These are phyloP conservation scores for Iodosphaeria phyllophila DNA, from an alignment of 2,329 filamentous ascomycete species.

Conservation along the genomic window DNA sequence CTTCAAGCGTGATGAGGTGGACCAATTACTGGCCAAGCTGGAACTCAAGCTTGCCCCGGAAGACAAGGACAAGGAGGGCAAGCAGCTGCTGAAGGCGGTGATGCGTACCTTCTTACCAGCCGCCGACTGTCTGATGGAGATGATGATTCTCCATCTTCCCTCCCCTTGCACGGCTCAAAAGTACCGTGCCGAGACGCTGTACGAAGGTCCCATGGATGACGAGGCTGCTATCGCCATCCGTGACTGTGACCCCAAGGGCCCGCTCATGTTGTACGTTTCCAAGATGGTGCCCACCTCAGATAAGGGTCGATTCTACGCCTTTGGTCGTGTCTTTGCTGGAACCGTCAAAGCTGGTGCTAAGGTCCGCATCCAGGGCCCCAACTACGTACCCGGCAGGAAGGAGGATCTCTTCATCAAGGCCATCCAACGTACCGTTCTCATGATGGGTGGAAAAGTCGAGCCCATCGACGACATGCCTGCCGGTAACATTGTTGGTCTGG, in stretches of 20 bases:
- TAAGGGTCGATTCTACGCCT: conserved; percentile 99
- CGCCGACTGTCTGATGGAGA: conserved; percentile 94
- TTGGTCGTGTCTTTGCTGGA: conserved; percentile 99
- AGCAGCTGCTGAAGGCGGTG: conserved; percentile 91
- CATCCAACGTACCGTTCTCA: conserved; percentile 98
- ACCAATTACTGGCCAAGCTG: conserved; percentile 75
- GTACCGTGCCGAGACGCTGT: conserved; percentile 96
- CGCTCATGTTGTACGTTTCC: conserved; percentile 99
- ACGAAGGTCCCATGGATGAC: conserved; percentile 92
- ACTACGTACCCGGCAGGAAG: conserved; percentile 97
- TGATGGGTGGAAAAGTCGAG: conserved; percentile 99
- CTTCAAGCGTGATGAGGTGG: conserved; percentile 91
- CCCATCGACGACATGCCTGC: conserved; percentile 97
- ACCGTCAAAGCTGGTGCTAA: conserved; percentile 95
- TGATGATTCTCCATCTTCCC: conserved; percentile 99
- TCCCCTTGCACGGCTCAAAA: conserved; percentile 89
- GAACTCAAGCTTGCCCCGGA: conserved; percentile 76
- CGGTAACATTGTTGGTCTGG: conserved; percentile 98
- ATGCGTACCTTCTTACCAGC: conserved; percentile 99
- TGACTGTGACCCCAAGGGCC: conserved; percentile 93
- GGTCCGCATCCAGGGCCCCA: conserved; percentile 99
- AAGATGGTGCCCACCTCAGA: conserved; percentile 99
- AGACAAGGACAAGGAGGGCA: conserved; percentile 89
- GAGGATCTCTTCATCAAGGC: conserved; percentile 98
- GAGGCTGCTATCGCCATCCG: conserved; percentile 90